Evolutionary conservation across 148 eudicot species (phyloP), one percentile per base, ranked within the genome.

Genomic region (Rhododendron griersonianum): DNA sequence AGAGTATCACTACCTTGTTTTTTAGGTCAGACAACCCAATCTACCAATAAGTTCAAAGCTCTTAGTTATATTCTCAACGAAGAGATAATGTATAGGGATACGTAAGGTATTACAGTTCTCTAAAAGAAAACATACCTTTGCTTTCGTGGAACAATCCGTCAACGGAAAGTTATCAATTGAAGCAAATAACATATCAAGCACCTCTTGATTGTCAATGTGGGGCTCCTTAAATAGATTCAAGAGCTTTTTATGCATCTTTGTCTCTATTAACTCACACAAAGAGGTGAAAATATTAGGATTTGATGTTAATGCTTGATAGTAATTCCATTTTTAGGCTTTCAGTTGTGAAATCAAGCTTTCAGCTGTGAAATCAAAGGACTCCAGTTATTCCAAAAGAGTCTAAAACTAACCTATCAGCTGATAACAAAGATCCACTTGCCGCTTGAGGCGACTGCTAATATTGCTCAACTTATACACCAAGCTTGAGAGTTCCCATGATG

Each of bases 151-250:
- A 47, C 89, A 78, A 83, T 85, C 87, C 90, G 88, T 94, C 37
- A 95, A 86, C 10, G 96, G 97, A 35, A 87, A 86, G 86, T 88
- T 90, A 86, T 87, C 81, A 84, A 86, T 89, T 80, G 85, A 69
- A 39, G 95, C 81, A 88, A 95, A 89, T 35, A 95, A 83, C 85
- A 88, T 81, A 6, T 65, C 45, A 61, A 95, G 90, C 37, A 83
- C 89, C 65, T 91, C 92, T 87, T 94, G 95, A 89, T 93, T 95
- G 85, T 94, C 95, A 7, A 23, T 4, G 61, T 90, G 84, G 33
- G 80, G 80, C 89, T 88, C 90, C 47, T 90, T 89, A 39, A 88
- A 94, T 84, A 89, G 18, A 86, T 87, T 78, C 21, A 61, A 37
- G 50, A 95, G 89, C 86, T 88, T 91, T 85, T 82, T 82, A 80